Evolutionary conservation across 495 filamentous ascomycete genomes (phyloP).

Genomic region (Aspergillus bertholletiae): DNA sequence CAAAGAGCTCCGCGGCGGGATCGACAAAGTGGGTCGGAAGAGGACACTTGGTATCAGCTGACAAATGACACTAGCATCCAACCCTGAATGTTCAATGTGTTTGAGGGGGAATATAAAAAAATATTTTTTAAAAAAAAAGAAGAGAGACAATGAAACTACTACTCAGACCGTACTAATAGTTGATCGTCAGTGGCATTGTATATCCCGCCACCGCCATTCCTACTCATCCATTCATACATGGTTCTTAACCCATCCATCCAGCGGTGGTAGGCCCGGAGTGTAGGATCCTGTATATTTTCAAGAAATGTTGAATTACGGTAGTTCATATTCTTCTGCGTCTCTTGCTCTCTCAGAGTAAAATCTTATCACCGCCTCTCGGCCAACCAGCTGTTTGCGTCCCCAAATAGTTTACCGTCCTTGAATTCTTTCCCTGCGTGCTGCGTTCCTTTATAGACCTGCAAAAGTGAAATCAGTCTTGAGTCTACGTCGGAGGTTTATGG

Average conservation of each 20-base stretch:
- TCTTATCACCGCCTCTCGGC: conserved; percentile 40
- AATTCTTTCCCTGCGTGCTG: conserved; percentile 63
- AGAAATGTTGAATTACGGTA: background rate
- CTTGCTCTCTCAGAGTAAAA: background rate
- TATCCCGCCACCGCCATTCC: no score
- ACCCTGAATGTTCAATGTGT: no score
- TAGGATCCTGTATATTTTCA: background rate
- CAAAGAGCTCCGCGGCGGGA: background rate
- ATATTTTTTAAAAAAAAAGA: no score
- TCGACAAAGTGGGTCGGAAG: conserved; percentile 12
- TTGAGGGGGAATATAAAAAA: no score
- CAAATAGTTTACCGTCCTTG: conserved; percentile 58
- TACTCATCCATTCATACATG: no score
- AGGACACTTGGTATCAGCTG: conserved; percentile 21
- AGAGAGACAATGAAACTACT: no score
- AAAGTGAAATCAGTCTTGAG: background rate
- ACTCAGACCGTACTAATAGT: no score
- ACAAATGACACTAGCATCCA: background rate
- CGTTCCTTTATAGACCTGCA: conserved; percentile 60
- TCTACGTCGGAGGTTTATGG: background rate
- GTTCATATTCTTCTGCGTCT: background rate
- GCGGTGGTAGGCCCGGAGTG: no score
- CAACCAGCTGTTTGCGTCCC: conserved; percentile 65
- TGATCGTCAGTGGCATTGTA: no score
- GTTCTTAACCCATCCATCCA: no score